Conservation (phyloP, 2,329 filamentous ascomycete species). For the Colletotrichum liriopes region DNA sequence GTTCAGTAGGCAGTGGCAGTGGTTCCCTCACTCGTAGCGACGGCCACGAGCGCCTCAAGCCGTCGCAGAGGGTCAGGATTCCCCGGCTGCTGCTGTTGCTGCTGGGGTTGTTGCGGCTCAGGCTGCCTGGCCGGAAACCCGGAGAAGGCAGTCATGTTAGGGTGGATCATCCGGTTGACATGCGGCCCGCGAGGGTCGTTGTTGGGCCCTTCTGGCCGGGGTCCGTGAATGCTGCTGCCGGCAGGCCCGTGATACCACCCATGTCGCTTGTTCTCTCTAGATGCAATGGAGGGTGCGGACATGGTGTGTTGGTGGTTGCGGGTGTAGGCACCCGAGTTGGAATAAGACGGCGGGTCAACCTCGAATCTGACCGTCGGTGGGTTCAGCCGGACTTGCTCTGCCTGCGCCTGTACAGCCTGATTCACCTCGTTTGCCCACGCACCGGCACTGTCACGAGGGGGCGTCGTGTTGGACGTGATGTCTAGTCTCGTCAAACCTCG, state of each 20-base stretch:
- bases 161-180: conserved; percentile 72
- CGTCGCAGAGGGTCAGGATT: conserved; percentile 55
- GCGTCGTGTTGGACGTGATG: conserved; percentile 67
- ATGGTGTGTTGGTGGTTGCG: conserved; percentile 69
- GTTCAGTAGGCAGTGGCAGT: conserved; percentile 58
- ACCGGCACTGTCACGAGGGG: conserved; percentile 67
- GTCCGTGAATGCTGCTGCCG: conserved; percentile 49
- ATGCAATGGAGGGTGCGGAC: conserved; percentile 71
- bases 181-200: conserved; percentile 58
- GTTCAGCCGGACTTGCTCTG: conserved; percentile 64
- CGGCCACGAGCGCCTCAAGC: conserved; percentile 61
- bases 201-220: conserved; percentile 45
- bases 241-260: conserved; percentile 79
- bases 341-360: conserved; percentile 57
- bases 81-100: conserved; percentile 43
- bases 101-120: conserved; percentile 44
- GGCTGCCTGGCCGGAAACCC: conserved; percentile 63
- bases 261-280: conserved; percentile 75
- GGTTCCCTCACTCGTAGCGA: conserved; percentile 61
- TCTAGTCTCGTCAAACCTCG: conserved; percentile 78
- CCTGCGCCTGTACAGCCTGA: conserved; percentile 69
- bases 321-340: conserved; percentile 35
- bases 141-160: conserved; percentile 67
- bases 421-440: conserved; percentile 72
- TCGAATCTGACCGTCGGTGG: conserved; percentile 70